Percentiles rank a stretch among this genome's conserved stretches.
These are phyloP conservation scores for Apiospora arundinis DNA, from an alignment of 2,329 filamentous ascomycete species.

Conservation along the genomic window DNA sequence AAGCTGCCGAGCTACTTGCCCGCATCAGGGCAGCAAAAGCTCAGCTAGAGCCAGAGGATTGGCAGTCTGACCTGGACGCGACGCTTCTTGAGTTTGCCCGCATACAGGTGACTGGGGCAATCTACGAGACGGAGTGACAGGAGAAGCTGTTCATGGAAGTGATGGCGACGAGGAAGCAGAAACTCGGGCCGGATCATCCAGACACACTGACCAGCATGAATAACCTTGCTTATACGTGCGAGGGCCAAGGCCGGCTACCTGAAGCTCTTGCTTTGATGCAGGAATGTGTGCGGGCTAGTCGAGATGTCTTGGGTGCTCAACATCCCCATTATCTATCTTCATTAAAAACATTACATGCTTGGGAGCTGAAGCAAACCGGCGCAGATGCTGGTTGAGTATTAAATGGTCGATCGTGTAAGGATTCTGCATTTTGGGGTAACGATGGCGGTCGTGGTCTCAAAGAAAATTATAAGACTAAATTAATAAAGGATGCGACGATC, in stretches of 20 bases:
- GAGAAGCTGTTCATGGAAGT: not conserved
- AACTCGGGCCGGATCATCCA: slow-evolving; percentile 22
- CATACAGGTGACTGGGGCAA: not conserved
- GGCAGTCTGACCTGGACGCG: not conserved
- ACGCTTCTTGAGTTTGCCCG: not conserved
- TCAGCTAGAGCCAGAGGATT: not conserved
- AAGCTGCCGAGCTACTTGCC: not conserved
- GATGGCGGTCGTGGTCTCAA: not conserved
- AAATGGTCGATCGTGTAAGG: not conserved
- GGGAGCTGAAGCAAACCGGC: not conserved
- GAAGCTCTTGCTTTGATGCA: slow-evolving; percentile 18
- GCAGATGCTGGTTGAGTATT: not conserved
- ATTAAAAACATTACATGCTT: slow-evolving; percentile 1
- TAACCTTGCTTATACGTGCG: slow-evolving; percentile 20
- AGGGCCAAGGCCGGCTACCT: not conserved
- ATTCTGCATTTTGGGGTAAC: not conserved
- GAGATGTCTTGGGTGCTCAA: not conserved
- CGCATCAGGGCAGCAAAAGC: not conserved
- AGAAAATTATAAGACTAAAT: not conserved
- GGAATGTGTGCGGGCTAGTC: not conserved
- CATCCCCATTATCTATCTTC: not conserved
- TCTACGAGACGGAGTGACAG: too few relatives aligned
- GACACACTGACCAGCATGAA: slow-evolving; percentile 22
- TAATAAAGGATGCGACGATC: not conserved
- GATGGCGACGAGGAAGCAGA: too few relatives aligned